Evolutionary conservation across 768 basidiomycete genomes (phyloP), one percentile per base, ranked within the genome.

Genomic region (Chalciporus piperatus): DNA sequence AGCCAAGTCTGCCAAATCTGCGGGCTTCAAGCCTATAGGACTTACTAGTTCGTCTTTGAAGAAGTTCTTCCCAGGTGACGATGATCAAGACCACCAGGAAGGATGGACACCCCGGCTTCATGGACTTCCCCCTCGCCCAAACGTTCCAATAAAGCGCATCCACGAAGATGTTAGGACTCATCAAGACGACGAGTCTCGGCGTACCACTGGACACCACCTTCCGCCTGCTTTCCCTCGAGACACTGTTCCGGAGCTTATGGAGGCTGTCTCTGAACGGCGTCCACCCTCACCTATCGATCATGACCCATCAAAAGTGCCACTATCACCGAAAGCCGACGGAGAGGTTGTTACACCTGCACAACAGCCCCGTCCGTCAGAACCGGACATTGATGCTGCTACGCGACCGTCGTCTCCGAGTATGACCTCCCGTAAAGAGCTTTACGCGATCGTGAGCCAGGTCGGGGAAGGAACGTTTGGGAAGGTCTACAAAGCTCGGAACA

Each of bases 401-500:
- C 66, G 65, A 27, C 57, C 69, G 2, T 56, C 65, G 19, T 65
- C 69, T 13, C 66, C 70, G 25, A 62, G 60, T 19, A 19, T 54
- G 2, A 52, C 61, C 14, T 64, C 71, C 41, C 62, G 62, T 27
- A 72, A 74, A 47, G 87, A 92, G 52, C 66, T 92, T 17, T 99
- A 97, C 69, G 81, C 83, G 45, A 90, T 94, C 54, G 77, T 98
- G 22, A 87, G 83, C 43, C 95, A 98, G 62, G 97, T 99, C 40
- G 97, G 97, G 11, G 96, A 98, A 69, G 97, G 97, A 3, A 99
- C 97, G 2, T 99, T 98, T 65, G 96, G 96, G 20, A 96, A 98
- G 68, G 96, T 99, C 1, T 89, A 97, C 74, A 99, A 99, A 70
- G 96, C 96, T 3, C 80, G 83, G 53, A 94, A 96, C 58, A 84